A percentile compares a stretch with the other conserved stretches of the same genome.
Evolutionary conservation across 768 basidiomycete genomes (phyloP).

Genomic region (Lanmaoa rubissima): DNA sequence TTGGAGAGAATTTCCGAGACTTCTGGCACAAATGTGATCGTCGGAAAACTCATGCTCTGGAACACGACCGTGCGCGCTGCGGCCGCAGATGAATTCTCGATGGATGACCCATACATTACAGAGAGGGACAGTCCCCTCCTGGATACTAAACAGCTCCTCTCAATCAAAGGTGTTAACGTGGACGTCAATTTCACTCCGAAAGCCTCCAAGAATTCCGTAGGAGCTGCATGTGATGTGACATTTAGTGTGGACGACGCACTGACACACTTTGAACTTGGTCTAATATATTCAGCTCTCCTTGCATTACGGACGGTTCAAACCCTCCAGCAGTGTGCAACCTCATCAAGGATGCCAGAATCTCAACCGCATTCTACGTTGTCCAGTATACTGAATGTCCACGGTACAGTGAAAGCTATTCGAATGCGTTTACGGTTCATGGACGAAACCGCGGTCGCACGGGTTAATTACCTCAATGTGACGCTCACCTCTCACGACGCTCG

Average conservation of each 20-base stretch:
- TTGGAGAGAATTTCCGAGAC: conserved; percentile 37
- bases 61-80: conserved; percentile 58
- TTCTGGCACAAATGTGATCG: conserved; percentile 38
- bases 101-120: conserved; percentile 61
- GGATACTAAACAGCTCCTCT: conserved; percentile 42
- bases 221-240: conserved; percentile 39
- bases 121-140: conserved; percentile 51
- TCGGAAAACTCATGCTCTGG: conserved; percentile 45
- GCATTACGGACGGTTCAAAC: conserved; percentile 51
- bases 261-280: conserved; percentile 56
- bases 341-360: conserved; percentile 18
- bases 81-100: conserved; percentile 62
- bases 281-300: conserved; percentile 68
- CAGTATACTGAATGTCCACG: conserved; percentile 28
- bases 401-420: conserved; percentile 45
- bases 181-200: conserved; percentile 26
- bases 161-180: conserved; percentile 35
- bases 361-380: conserved; percentile 15
- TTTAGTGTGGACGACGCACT: conserved; percentile 53
- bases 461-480: conserved; percentile 24
- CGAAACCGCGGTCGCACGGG: conserved; percentile 44
- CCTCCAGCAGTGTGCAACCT: conserved; percentile 30
- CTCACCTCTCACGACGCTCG: conserved; percentile 22
- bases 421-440: conserved; percentile 47
- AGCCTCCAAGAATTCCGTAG: conserved; percentile 1